Evolutionary conservation across 1,284 basidiomycete species (phyloP).

Genomic region (Hymenochaete sp.): DNA sequence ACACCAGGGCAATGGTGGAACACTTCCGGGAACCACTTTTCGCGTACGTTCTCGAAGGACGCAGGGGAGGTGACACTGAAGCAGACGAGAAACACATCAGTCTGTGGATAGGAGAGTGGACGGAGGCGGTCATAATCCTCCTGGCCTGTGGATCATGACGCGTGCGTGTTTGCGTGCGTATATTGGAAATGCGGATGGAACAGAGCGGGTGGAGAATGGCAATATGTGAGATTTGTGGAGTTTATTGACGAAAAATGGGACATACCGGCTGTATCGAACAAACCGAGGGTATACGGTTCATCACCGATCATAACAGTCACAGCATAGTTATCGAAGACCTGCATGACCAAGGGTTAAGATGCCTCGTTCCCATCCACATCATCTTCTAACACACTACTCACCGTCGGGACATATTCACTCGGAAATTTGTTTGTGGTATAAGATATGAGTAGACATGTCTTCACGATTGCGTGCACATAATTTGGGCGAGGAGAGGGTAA

Average conservation of each 20-base stretch:
- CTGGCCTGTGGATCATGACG: slow-evolving; percentile 78
- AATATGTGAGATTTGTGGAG: background rate
- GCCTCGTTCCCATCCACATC: slow-evolving; percentile 11
- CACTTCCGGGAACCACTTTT: slow-evolving; percentile 99
- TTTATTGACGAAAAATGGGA: slow-evolving; percentile 13
- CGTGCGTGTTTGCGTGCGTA: slow-evolving; percentile 6
- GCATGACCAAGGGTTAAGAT: background rate
- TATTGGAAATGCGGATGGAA: background rate
- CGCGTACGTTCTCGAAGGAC: slow-evolving; percentile 99
- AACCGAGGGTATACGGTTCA: slow-evolving; percentile 95
- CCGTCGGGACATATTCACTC: slow-evolving; percentile 98
- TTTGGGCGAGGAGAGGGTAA: slow-evolving; percentile 11
- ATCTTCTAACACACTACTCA: slow-evolving; percentile 38
- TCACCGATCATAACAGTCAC: slow-evolving; percentile 99
- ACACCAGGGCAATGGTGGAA: slow-evolving; percentile 99
- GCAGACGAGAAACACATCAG: slow-evolving; percentile 98
- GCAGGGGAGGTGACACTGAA: slow-evolving; percentile 98
- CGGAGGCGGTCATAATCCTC: slow-evolving; percentile 99
- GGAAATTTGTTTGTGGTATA: slow-evolving; percentile 99
- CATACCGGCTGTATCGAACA: slow-evolving; percentile 96
- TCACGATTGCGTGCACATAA: too few species aligned
- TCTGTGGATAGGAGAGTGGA: slow-evolving; percentile 98
- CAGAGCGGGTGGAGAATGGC: slow-evolving; percentile 1
- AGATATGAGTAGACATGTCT: slow-evolving; percentile 98
- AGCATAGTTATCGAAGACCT: slow-evolving; percentile 98